phyloP scores from a whole-genome alignment of 1,284 basidiomycete species.

The Limonomyces culmigenus region DNA sequence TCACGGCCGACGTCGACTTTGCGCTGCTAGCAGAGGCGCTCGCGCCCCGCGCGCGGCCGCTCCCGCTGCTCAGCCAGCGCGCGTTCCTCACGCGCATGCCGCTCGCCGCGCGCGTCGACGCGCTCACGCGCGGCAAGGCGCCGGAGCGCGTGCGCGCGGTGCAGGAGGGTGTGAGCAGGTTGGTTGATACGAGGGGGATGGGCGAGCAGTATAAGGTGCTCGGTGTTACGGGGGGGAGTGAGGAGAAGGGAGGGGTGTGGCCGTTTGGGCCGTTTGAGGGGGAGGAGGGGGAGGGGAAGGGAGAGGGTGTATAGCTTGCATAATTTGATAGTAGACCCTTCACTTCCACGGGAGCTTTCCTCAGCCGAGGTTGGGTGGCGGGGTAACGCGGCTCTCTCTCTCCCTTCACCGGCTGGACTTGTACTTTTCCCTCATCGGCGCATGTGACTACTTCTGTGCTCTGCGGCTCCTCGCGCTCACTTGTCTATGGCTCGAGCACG shows the following conservation, averaged over 20 bases:
- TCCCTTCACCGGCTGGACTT: too few relatives aligned
- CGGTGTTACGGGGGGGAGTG: conserved; percentile 23
- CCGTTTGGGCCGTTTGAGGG: too few relatives aligned
- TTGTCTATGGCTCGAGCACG: too few relatives aligned
- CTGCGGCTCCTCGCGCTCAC: too few relatives aligned
- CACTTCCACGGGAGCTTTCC: too few relatives aligned
- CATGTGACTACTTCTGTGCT: too few relatives aligned
- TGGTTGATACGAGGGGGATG: conserved; percentile 51
- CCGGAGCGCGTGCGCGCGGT: conserved; percentile 28
- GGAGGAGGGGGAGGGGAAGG: too few relatives aligned
- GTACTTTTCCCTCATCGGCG: too few relatives aligned
- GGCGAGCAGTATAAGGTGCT: conserved; percentile 48
- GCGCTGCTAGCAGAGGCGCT: conserved; percentile 72
- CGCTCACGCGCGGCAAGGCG: conserved; percentile 27
- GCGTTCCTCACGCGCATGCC: conserved; percentile 45
- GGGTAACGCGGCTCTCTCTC: too few relatives aligned
- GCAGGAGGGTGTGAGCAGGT: conserved; percentile 27
- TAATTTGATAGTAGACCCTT: too few relatives aligned
- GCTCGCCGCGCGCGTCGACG: conserved; percentile 31
- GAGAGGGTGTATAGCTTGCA: too few relatives aligned
- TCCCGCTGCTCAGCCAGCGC: conserved; percentile 41
- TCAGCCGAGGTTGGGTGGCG: too few relatives aligned
- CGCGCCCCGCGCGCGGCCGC: conserved; percentile 20
- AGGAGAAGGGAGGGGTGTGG: neutral
- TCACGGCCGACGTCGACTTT: conserved; percentile 96